Percentiles rank a stretch among this genome's conserved stretches.
Conservation (phyloP, 2,329 filamentous ascomycete species). For the Fusarium temperatum region DNA sequence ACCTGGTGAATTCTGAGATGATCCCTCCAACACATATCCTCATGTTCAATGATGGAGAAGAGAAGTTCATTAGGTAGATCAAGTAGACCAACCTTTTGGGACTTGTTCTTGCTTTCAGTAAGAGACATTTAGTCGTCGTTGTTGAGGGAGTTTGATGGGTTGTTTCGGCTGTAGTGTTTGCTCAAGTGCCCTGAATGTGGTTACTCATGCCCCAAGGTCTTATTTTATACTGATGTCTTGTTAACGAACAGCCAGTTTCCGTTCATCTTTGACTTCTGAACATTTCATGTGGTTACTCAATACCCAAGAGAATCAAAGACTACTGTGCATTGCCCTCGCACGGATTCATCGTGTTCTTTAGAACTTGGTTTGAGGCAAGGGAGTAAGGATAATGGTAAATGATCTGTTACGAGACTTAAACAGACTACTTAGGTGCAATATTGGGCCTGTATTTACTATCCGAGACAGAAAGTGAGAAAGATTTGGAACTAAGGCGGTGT, state of each 20-base stretch:
- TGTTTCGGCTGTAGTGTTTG: not conserved
- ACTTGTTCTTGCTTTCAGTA: not conserved
- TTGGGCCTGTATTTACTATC: accelerated
- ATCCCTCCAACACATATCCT: not conserved
- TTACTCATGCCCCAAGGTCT: not conserved
- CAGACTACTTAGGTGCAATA: not conserved
- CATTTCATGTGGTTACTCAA: not conserved
- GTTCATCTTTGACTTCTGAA: not conserved
- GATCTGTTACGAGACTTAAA: accelerated
- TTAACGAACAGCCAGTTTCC: not conserved
- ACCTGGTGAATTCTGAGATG: not conserved
- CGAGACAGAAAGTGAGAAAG: not conserved
- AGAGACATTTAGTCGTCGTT: not conserved
- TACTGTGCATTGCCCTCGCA: not conserved
- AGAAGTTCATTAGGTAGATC: not conserved
- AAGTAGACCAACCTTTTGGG: not conserved
- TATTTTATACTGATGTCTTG: not conserved
- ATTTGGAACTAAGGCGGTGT: accelerated
- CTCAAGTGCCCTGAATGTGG: not conserved
- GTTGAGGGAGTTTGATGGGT: not conserved
- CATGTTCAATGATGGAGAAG: not conserved
- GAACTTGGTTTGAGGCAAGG: not conserved
- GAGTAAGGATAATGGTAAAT: not conserved
- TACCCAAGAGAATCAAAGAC: too few species aligned
- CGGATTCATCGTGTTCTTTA: not conserved